Evolutionary conservation across 1,284 basidiomycete genomes (phyloP).

Genomic region (Trichosporon asahii): DNA sequence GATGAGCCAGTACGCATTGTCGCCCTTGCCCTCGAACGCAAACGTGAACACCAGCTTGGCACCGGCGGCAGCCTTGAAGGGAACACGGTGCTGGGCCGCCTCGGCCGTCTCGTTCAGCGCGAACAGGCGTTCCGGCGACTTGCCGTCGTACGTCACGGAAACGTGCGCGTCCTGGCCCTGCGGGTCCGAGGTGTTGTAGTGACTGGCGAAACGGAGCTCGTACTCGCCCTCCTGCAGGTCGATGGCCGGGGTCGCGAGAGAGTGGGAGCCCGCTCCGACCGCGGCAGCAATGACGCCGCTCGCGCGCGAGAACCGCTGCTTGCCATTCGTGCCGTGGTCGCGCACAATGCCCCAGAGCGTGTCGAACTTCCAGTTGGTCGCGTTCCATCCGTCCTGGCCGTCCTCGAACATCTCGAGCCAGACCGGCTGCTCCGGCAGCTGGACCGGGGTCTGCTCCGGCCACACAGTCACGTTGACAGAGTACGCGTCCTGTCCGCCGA

Average conservation of each 20-base stretch:
- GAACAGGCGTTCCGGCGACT: not conserved
- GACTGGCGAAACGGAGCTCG: slow-evolving; percentile 15
- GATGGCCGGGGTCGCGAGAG: not conserved
- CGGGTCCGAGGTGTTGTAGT: slow-evolving; percentile 8
- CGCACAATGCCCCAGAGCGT: not conserved
- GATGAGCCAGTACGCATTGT: slow-evolving; percentile 9
- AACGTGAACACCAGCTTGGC: not conserved
- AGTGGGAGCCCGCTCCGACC: not conserved
- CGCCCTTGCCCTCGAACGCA: not conserved
- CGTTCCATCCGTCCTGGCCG: not conserved
- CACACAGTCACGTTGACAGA: slow-evolving; percentile 8
- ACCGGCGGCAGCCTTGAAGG: not conserved
- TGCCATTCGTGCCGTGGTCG: not conserved
- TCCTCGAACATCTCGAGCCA: slow-evolving; percentile 15
- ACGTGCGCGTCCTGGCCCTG: not conserved
- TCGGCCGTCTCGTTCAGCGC: not conserved
- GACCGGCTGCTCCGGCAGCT: not conserved
- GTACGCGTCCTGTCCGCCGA: not conserved
- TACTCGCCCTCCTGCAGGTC: not conserved
- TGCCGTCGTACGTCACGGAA: not conserved
- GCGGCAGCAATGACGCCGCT: slow-evolving; percentile 9
- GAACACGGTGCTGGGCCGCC: not conserved
- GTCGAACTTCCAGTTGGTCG: slow-evolving; percentile 3
- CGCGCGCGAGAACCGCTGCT: slow-evolving; percentile 7
- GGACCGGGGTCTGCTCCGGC: not conserved